Evolutionary conservation across 2,329 filamentous ascomycete genomes (phyloP).

Genomic region (Curvularia eragrostidis): DNA sequence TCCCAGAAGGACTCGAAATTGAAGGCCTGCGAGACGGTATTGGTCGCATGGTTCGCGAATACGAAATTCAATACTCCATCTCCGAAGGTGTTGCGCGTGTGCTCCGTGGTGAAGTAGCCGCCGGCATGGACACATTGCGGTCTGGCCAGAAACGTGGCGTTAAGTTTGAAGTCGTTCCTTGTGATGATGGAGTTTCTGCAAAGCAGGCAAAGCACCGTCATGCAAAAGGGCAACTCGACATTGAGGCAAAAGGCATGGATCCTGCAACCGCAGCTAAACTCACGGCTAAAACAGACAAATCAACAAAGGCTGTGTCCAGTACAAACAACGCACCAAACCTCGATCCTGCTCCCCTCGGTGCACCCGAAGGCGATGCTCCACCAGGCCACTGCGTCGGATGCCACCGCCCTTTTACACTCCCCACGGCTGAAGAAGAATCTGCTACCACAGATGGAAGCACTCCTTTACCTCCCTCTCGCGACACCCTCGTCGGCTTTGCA

Average conservation of each 20-base stretch:
- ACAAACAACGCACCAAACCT: constrained; percentile 26
- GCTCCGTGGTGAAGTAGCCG: constrained; percentile 82
- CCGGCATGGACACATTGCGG: constrained; percentile 80
- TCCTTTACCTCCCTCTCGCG: constrained; percentile 48
- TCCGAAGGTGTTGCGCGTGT: constrained; percentile 88
- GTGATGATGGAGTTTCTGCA: constrained; percentile 43
- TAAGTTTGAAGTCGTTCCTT: constrained; percentile 76
- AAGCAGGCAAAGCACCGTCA: constrained; percentile 19
- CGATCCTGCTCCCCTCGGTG: constrained; percentile 32
- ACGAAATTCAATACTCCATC: constrained; percentile 94
- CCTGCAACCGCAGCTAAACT: constrained; percentile 33
- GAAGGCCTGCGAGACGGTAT: constrained; percentile 88
- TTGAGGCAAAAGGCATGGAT: constrained; percentile 40
- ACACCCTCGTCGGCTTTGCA: constrained; percentile 79
- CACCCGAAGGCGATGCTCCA: constrained; percentile 34
- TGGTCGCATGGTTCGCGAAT: constrained; percentile 89
- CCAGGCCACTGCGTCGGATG: constrained; percentile 48
- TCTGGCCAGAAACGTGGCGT: constrained; percentile 83
- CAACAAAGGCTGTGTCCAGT: constrained; percentile 30
- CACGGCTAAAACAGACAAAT: constrained; percentile 30
- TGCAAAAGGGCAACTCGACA: constrained; percentile 32
- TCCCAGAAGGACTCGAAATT: constrained; percentile 92
- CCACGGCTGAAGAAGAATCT: constrained; percentile 40
- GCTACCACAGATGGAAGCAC: constrained; percentile 30
- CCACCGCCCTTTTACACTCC: constrained; percentile 40